Base-by-base conservation (phyloP, 768 basidiomycete species). In the Tylopilus intermedius region DNA sequence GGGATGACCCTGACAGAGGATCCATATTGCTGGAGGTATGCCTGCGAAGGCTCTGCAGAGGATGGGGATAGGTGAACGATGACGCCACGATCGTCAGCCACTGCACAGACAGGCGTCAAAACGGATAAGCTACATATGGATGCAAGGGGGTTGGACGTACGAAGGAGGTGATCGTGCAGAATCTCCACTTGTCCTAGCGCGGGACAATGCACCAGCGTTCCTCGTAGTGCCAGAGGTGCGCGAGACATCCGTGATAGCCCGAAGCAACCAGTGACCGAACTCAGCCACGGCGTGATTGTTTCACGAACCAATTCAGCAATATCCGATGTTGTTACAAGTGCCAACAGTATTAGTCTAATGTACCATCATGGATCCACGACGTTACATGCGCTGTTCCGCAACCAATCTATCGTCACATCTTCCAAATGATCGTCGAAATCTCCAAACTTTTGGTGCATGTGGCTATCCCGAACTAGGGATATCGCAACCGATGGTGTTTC, bases 381-480 rank as follows among this genome's bases (percentile, higher is more conserved):
- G 49, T 51, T 61, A 65, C 70, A 74, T 49, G 53, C 65, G 22
- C 44, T 57, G 43, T 81, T 79, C 45, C 63, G 65, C 54, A 81
- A 56, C 77, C 78, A 79, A 52, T 79, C 77, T 51, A 73, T 67
- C 39, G 65, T 78, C 45, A 83, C 82, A 66, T 89, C 82, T 68
- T 89, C 89, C 43, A 90, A 67, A 69, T 90, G 86, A 58, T 90
- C 89, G 53, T 91, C 89, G 56, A 90, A 90, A 65, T 91, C 89
- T 4, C 83, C 84, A 52, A 91, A 83, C 44, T 76, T 72, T 52
- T 75, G 69, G 51, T 86, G 82, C 48, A 75, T 66, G n/a, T 71
- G 72, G 39, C 71, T 63, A 41, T 82, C 76, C 37, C 71, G 74
- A 14, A 86, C 80, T 1, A 81, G 70, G 4, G 66, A 59, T 13